Conservation (phyloP, 2,329 filamentous ascomycete genomes). For the Aspergillus sp. region DNA sequence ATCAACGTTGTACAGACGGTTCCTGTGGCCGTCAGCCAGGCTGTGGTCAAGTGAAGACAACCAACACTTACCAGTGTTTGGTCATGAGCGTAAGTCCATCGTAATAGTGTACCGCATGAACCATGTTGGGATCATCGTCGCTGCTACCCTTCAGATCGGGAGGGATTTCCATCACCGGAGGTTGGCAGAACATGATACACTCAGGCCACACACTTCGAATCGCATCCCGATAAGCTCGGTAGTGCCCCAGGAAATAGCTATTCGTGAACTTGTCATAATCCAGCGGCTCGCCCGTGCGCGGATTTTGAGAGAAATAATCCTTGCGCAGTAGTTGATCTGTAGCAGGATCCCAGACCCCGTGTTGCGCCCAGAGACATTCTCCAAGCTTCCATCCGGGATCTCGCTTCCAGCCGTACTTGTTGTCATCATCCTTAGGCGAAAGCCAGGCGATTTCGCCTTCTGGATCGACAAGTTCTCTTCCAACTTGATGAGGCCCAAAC, state of each 20-base stretch:
- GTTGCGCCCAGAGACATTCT: conserved; percentile 95
- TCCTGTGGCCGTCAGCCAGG: conserved; percentile 48
- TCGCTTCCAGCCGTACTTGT: conserved; percentile 84
- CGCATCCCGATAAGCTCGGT: conserved; percentile 70
- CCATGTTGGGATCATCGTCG: conserved; percentile 86
- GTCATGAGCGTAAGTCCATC: conserved; percentile 95
- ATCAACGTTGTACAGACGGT: conserved; percentile 94
- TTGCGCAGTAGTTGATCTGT: conserved; percentile 76
- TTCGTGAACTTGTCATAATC: conserved; percentile 88
- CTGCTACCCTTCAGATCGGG: conserved; percentile 80
- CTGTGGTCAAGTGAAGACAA: not conserved
- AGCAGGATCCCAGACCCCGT: conserved; percentile 87
- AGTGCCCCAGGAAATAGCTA: conserved; percentile 85
- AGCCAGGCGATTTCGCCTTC: conserved; percentile 85
- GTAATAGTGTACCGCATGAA: conserved; percentile 94
- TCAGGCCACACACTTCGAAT: conserved; percentile 75
- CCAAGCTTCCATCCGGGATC: conserved; percentile 87
- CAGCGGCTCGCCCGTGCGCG: conserved; percentile 68
- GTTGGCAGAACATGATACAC: conserved; percentile 86
- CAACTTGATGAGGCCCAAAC: conserved; percentile 87
- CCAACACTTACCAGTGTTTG: conserved; percentile 73
- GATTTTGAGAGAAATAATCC: conserved; percentile 83
- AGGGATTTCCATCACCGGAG: conserved; percentile 86
- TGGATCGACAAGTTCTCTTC: conserved; percentile 79
- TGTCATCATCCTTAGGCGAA: conserved; percentile 77